Conservation (phyloP, 2,329 filamentous ascomycete species). For the Diaporthe sp. region DNA sequence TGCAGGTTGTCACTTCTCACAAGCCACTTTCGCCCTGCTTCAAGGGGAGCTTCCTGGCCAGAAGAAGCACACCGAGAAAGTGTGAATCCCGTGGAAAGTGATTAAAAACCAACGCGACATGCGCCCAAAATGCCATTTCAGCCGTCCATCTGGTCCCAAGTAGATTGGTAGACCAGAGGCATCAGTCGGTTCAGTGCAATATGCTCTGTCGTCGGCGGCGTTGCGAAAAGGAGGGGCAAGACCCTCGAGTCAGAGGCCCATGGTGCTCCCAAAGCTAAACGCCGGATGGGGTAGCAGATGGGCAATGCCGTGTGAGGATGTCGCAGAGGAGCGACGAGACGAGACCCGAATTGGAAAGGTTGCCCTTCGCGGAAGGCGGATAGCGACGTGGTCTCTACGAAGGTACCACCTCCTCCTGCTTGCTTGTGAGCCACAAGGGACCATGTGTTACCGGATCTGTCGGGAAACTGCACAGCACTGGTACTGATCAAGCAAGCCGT, state of each 20-base stretch:
- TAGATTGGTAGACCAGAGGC: not conserved
- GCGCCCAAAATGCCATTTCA: conserved; percentile 11
- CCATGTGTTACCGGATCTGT: conserved; percentile 15
- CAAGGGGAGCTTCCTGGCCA: conserved; percentile 20
- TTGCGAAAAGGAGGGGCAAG: not conserved
- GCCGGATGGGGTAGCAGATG: conserved; percentile 16
- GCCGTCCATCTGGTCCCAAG: not conserved
- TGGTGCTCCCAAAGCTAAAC: conserved; percentile 24
- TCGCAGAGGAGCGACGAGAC: conserved; percentile 22
- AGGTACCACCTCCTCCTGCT: not conserved
- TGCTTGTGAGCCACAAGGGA: conserved; percentile 7
- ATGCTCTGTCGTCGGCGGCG: not conserved
- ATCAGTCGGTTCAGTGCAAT: not conserved
- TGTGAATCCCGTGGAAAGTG: not conserved
- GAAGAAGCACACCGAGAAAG: conserved; percentile 10
- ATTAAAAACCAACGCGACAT: conserved; percentile 19
- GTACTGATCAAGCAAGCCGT: conserved; percentile 11
- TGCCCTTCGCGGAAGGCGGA: conserved; percentile 25
- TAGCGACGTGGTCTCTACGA: conserved; percentile 15
- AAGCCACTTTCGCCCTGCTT: conserved; percentile 32
- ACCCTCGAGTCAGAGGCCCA: conserved; percentile 21
- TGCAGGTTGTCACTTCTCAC: conserved; percentile 25
- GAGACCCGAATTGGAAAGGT: conserved; percentile 1
- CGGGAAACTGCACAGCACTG: conserved; percentile 6
- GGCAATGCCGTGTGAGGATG: conserved; percentile 23